A percentile compares a stretch with the other conserved stretches of the same genome.
phyloP scores from a whole-genome alignment of 768 basidiomycete genomes.

The Gloeopeniophorella convolvens region DNA sequence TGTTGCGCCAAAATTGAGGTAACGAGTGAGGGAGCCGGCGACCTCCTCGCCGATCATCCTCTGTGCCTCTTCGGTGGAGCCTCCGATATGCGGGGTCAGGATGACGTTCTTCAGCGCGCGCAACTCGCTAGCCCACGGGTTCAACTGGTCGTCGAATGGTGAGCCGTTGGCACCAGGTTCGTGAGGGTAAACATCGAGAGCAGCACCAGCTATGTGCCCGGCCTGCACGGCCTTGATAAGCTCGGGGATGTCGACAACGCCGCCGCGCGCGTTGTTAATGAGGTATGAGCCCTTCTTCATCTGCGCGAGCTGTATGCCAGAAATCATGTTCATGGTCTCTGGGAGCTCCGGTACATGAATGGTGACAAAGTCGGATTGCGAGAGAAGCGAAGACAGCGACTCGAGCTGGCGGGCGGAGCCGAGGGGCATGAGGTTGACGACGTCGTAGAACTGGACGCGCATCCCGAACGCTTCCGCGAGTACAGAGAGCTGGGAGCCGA shows the following conservation, averaged over 20 bases:
- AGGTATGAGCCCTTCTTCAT: conserved; percentile 97
- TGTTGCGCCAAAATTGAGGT: conserved; percentile 88
- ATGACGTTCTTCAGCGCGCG: conserved; percentile 83
- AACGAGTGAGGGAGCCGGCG: conserved; percentile 73
- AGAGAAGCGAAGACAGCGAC: conserved; percentile 63
- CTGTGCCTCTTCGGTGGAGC: conserved; percentile 98
- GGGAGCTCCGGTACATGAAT: conserved; percentile 95
- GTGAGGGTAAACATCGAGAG: conserved; percentile 90
- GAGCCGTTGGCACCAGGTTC: conserved; percentile 92
- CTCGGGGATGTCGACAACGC: conserved; percentile 91
- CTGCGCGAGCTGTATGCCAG: conserved; percentile 59
- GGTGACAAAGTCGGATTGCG: conserved; percentile 86
- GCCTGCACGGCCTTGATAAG: conserved; percentile 74
- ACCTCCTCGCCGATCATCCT: conserved; percentile 97
- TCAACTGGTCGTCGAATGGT: conserved; percentile 83
- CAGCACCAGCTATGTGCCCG: conserved; percentile 85
- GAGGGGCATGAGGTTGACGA: conserved; percentile 95
- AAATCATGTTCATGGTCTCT: conserved; percentile 95
- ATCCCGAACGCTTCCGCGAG: conserved; percentile 95
- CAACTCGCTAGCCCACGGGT: conserved; percentile 74
- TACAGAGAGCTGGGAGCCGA: conserved; percentile 94
- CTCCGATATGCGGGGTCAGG: conserved; percentile 97
- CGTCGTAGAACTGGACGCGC: conserved; percentile 91
- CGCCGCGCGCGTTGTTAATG: conserved; percentile 96
- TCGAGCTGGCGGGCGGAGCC: conserved; percentile 91